Evolutionary conservation across 2,329 filamentous ascomycete genomes (phyloP).

Genomic region (Colletotrichum paranaense): DNA sequence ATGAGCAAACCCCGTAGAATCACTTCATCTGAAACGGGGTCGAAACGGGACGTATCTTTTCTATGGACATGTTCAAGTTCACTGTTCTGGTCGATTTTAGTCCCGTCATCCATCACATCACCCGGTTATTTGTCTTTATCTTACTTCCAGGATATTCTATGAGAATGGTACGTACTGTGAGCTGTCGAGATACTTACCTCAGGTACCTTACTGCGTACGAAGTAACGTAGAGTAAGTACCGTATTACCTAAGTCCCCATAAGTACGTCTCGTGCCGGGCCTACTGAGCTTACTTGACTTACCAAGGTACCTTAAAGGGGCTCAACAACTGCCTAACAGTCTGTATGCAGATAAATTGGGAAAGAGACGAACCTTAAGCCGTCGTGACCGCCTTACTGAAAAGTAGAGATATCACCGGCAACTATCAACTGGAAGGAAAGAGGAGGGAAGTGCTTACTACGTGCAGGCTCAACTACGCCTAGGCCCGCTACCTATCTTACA

Average conservation of each 20-base stretch:
- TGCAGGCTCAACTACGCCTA: not conserved
- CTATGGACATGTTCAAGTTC: not conserved
- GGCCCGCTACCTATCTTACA: not conserved
- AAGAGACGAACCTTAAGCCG: not conserved
- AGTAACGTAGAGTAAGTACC: too few relatives aligned
- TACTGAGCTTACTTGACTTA: not conserved
- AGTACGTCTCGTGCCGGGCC: too few relatives aligned
- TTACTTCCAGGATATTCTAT: too few relatives aligned
- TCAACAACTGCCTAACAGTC: not conserved
- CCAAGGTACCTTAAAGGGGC: not conserved
- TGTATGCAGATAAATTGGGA: not conserved
- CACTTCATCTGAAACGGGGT: constrained; percentile 32
- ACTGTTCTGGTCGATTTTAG: too few relatives aligned
- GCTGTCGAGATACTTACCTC: too few relatives aligned
- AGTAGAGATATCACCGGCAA: not conserved
- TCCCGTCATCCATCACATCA: too few relatives aligned
- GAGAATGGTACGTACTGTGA: too few relatives aligned
- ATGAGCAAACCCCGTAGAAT: constrained; percentile 3
- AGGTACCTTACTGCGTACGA: too few relatives aligned
- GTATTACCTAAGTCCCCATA: too few relatives aligned
- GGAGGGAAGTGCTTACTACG: not conserved
- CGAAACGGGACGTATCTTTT: constrained; percentile 28
- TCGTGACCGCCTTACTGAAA: not conserved
- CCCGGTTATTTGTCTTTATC: too few relatives aligned
- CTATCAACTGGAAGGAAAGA: not conserved